Evolutionary conservation across 2,329 filamentous ascomycete species (phyloP).

Genomic region (Venturia pyrina): DNA sequence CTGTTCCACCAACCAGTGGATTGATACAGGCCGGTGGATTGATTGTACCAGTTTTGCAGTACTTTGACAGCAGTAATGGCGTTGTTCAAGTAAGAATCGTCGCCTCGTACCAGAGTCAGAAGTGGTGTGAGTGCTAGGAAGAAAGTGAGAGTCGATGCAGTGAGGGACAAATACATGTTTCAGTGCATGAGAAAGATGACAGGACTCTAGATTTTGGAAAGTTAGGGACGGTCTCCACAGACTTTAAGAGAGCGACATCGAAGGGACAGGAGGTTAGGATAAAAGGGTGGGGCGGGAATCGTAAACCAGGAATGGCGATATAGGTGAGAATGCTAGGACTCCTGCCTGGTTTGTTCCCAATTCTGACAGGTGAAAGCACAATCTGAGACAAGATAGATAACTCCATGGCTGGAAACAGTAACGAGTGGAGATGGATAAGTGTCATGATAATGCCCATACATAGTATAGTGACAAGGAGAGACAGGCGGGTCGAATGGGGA

Average conservation of each 20-base stretch:
- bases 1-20: constrained; percentile 65
- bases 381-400: constrained; percentile 14
- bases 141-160: not conserved
- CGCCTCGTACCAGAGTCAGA: not conserved
- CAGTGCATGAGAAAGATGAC: not conserved
- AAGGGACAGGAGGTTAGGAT: constrained; percentile 14
- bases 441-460: not conserved
- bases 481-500: not conserved
- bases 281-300: not conserved
- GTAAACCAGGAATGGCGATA: not conserved
- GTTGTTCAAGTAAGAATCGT: not conserved
- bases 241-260: not conserved
- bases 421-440: not conserved
- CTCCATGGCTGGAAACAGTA: not conserved
- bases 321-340: not conserved
- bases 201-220: not conserved
- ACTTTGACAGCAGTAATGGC: constrained; percentile 28
- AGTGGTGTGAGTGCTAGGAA: not conserved
- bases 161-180: not conserved
- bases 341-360: constrained; percentile 2
- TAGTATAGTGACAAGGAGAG: not conserved
- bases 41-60: constrained; percentile 54
- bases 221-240: not conserved
- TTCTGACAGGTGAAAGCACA: constrained; percentile 21
- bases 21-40: constrained; percentile 51